phyloP scores from a whole-genome alignment of 805 yeast species.

The Saturnispora dispora region DNA sequence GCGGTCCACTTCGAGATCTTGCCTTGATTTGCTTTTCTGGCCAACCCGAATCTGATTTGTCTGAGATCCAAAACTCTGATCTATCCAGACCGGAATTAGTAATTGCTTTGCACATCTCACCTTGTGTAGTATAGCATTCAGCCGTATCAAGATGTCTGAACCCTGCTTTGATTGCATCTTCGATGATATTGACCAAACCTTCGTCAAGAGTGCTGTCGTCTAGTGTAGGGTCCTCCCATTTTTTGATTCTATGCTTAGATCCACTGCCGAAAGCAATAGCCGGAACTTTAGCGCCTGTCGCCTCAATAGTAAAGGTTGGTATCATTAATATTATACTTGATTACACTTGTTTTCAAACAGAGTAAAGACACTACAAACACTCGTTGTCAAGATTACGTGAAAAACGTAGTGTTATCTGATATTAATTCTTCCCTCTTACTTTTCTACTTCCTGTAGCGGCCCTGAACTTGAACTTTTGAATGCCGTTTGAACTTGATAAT shows the following conservation, averaged over 20 bases:
- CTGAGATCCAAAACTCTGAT: conserved; percentile 48
- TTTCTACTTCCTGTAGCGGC: neutral
- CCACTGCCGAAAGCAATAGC: conserved; percentile 49
- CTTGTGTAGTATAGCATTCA: conserved; percentile 53
- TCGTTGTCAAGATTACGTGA: neutral
- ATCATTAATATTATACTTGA: neutral
- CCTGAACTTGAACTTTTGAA: neutral
- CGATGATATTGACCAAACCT: conserved; percentile 37
- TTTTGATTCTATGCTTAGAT: conserved; percentile 41
- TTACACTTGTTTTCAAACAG: neutral
- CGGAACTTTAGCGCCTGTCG: conserved; percentile 28
- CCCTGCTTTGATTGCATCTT: conserved; percentile 40
- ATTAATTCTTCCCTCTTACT: neutral
- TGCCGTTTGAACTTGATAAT: neutral
- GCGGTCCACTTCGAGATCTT: conserved; percentile 31
- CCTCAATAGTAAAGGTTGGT: conserved; percentile 21
- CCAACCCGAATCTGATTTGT: conserved; percentile 43
- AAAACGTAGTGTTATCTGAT: neutral
- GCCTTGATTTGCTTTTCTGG: conserved; percentile 13
- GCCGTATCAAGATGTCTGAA: conserved; percentile 61
- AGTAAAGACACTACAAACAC: neutral
- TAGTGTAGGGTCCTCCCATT: conserved; percentile 20
- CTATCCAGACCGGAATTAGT: conserved; percentile 34
- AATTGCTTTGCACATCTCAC: conserved; percentile 50
- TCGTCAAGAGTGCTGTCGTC: conserved; percentile 23